A percentile compares a stretch with the other conserved stretches of the same genome.
These are phyloP conservation scores for Cutaneotrichosporon curvatum DNA, from an alignment of 1,284 basidiomycete genomes.

Conservation along the genomic window DNA sequence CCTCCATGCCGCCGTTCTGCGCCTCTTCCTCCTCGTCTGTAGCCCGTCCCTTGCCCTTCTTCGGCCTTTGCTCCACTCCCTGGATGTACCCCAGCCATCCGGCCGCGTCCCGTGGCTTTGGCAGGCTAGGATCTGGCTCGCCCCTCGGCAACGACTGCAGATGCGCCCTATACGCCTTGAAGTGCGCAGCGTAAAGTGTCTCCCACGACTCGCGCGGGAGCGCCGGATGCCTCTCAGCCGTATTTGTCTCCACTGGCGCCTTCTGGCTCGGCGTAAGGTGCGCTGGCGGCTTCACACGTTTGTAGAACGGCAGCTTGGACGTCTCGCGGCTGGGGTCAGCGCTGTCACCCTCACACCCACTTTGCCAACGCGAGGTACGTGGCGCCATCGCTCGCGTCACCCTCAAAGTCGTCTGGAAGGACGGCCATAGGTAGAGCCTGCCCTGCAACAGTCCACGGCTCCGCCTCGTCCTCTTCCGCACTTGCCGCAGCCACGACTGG, in stretches of 20 bases:
- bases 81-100: slow-evolving; percentile 14
- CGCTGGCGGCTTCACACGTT: slow-evolving; percentile 13
- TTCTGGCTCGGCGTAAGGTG: background rate
- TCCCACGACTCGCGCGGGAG: slow-evolving; percentile 32
- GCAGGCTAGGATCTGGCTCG: slow-evolving; percentile 11
- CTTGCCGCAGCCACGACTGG: background rate
- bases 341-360: slow-evolving; percentile 14
- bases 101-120: slow-evolving; percentile 11
- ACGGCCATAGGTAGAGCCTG: slow-evolving; percentile 32
- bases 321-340: slow-evolving; percentile 19
- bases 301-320: slow-evolving; percentile 26
- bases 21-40: slow-evolving; percentile 13
- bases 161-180: slow-evolving; percentile 13
- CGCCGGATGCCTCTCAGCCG: slow-evolving; percentile 12
- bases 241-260: background rate
- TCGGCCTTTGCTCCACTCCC: slow-evolving; percentile 1
- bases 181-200: slow-evolving; percentile 28
- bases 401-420: slow-evolving; percentile 30
- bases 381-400: slow-evolving; percentile 29
- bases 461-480: slow-evolving; percentile 5
- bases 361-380: slow-evolving; percentile 34
- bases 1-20: slow-evolving; percentile 4
- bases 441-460: background rate
- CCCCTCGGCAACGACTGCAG: slow-evolving; percentile 5
- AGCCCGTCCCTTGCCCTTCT: slow-evolving; percentile 2